Base-by-base conservation (phyloP, 2,329 filamentous ascomycete species). In the Leptographium procerum region DNA sequence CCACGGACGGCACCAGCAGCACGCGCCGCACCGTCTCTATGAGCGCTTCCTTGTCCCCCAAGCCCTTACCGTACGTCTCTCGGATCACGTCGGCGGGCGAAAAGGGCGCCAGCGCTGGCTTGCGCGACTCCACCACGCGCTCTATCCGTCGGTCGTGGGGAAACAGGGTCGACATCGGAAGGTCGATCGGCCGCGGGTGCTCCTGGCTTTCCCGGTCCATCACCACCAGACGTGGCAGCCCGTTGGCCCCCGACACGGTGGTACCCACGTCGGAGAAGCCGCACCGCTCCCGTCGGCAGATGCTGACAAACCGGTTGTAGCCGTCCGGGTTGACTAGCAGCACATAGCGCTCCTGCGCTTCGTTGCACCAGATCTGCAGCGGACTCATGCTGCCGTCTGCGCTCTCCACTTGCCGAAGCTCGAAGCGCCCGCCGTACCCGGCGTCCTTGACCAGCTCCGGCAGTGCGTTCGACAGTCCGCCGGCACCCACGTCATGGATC, bases 401-500 rank as follows among this genome's bases (percentile, higher is more conserved):
- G 69, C 84, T 96, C 69, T 96, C 91, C 43, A 99, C 81, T 67
- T 97, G 89, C 63, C 94, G 85, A n/a, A 99, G 80, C 72, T 99
- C 92, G 64, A 99, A 97, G 52, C 84, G 86, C 55, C 91, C 94
- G 58, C 94, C 94, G 57, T 89, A 87, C 1, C 90, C 90, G 53
- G 92, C 91, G 70, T 99, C 94, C 66, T 95, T 88, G 48, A 95
- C 91, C 53, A 96, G 78, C 70, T 96, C 91, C 10, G 92, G 91
- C 19, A 96, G 77, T 36, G 91, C 91, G 64, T 83, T 83, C 13
- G 77, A 80, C 24, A 80, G 75, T 60, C 94, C 94, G 67, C 94
- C 94, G 55, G 94, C 94, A 62, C 94, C 94, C 52, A 99, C 94
- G 69, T 99, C 94, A 70, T 99, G 94, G 63, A 99, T 97, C 75